Base-by-base conservation (phyloP, 148 eudicot genomes). In the Drosera capensis region DNA sequence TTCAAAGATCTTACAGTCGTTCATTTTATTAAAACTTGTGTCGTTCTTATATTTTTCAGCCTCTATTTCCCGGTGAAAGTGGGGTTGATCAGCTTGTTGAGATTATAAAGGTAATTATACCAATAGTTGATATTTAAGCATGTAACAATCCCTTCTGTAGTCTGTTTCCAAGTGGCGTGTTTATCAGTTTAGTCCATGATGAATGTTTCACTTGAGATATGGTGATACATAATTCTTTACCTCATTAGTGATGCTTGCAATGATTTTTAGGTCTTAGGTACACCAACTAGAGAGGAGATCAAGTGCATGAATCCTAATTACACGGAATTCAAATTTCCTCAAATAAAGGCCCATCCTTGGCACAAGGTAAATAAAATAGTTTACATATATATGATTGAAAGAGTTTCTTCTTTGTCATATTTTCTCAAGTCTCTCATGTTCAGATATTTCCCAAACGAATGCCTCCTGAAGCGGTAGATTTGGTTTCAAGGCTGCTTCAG, bases 231-330 rank as follows among this genome's bases (percentile, higher is more conserved):
- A 8, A 7, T 39, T 39, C 43, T 15, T 39, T 7, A n/a, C 43
- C 18, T 39, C 14, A n/a, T 39, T 2, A n/a, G 1, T 39, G 7
- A 14, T 39, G 43, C 14, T 5, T 37, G 16, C 17, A 7, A 39
- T 25, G 7, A 9, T 26, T 15, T 17, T 44, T 54, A 88, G 94
- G 82, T 88, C 37, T 58, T 88, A 67, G 97, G 97, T 26, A 83
- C 97, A 28, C 97, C 97, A 38, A 88, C 97, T 35, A 77, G 97
- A 48, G 97, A 88, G 60, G 97, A 88, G 63, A 77, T 83, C 22
- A 84, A 83, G 58, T 88, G 97, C 61, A 88, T 88, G 94, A 83
- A 88, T 52, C 97, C 94, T 45, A 83, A 88, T 59, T 88, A 88
- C 64, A 88, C 94, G 0, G 97, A 88, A 64, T 83, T 80, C 40